These are phyloP conservation scores for Emmonsiellopsis sp. DNA, from an alignment of 2,329 filamentous ascomycete genomes.

Conservation along the genomic window DNA sequence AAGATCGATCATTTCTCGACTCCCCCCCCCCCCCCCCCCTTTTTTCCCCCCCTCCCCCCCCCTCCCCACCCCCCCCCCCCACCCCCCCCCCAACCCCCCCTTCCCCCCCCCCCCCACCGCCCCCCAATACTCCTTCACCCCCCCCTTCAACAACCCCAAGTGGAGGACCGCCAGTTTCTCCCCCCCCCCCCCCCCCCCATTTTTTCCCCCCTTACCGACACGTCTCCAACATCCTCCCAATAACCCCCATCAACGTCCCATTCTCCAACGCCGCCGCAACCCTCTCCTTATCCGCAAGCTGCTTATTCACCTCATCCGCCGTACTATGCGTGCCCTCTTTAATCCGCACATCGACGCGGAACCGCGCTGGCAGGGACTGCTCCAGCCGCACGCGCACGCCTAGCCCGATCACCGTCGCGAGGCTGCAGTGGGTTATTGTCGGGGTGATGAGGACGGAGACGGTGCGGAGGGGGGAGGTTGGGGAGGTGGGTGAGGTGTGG, in stretches of 20 bases:
- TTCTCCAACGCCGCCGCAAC: conserved; percentile 94
- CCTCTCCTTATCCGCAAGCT: conserved; percentile 90
- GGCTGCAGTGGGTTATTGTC: conserved; percentile 91
- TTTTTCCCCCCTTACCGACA: conserved; percentile 52
- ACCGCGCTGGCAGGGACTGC: conserved; percentile 82
- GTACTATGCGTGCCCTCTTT: conserved; percentile 95
- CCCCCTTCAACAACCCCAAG: too few relatives aligned
- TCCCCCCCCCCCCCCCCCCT: too few relatives aligned
- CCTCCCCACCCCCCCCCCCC: too few relatives aligned
- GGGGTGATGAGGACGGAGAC: conserved; percentile 88
- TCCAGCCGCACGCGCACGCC: conserved; percentile 87
- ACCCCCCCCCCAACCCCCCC: too few relatives aligned
- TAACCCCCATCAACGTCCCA: conserved; percentile 73
- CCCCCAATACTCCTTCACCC: too few relatives aligned
- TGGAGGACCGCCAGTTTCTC: too few relatives aligned
- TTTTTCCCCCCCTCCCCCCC: too few relatives aligned
- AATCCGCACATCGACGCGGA: conserved; percentile 83
- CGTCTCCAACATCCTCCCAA: conserved; percentile 89
- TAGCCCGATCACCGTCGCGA: conserved; percentile 91
- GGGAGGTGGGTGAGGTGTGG: conserved; percentile 48
- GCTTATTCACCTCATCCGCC: conserved; percentile 93
- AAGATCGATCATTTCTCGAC: too few relatives aligned
- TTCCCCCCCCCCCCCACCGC: too few relatives aligned
- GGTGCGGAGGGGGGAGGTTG: conserved; percentile 54
- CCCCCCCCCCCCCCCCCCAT: too few relatives aligned